Conservation (phyloP, 768 basidiomycete genomes). For the Glaciozyma martinii region DNA sequence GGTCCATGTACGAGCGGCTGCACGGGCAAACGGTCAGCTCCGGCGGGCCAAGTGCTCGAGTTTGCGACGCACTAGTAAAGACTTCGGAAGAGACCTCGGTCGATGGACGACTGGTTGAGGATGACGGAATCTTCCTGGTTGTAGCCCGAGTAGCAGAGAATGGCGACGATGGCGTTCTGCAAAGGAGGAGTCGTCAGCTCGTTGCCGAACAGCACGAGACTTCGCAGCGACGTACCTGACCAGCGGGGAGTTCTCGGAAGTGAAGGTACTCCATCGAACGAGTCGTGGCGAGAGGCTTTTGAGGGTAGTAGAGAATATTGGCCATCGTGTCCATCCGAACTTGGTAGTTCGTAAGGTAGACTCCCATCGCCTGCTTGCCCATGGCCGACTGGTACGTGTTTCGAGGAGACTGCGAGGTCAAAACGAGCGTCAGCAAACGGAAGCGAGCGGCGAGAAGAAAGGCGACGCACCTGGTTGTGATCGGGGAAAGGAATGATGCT, state of each 20-base stretch:
- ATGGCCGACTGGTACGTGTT: conserved; percentile 99
- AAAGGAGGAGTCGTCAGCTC: no score
- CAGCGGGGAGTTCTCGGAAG: conserved; percentile 91
- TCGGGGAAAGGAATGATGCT: conserved; percentile 99
- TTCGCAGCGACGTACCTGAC: conserved; percentile 41
- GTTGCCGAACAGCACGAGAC: no score
- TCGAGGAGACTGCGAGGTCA: conserved; percentile 70
- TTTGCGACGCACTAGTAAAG: conserved; percentile 78
- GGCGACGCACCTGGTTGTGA: conserved; percentile 76
- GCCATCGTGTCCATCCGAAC: conserved; percentile 99
- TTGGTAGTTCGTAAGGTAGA: conserved; percentile 94
- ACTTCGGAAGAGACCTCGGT: conserved; percentile 95
- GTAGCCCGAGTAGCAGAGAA: conserved; percentile 96
- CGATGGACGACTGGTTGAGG: conserved; percentile 99
- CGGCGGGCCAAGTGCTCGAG: no score
- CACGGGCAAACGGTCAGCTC: conserved; percentile 43
- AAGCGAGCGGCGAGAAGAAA: background rate
- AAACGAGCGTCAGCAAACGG: background rate
- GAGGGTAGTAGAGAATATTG: conserved; percentile 97
- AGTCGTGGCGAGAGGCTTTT: conserved; percentile 96
- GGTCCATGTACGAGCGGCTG: conserved; percentile 95
- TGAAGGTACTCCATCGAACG: conserved; percentile 99
- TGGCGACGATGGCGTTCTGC: conserved; percentile 98
- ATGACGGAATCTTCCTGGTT: conserved; percentile 99
- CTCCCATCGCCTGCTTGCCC: conserved; percentile 99